phyloP scores from a whole-genome alignment of 352 stramenopile genomes.

The Pythium pectinolyticum region DNA sequence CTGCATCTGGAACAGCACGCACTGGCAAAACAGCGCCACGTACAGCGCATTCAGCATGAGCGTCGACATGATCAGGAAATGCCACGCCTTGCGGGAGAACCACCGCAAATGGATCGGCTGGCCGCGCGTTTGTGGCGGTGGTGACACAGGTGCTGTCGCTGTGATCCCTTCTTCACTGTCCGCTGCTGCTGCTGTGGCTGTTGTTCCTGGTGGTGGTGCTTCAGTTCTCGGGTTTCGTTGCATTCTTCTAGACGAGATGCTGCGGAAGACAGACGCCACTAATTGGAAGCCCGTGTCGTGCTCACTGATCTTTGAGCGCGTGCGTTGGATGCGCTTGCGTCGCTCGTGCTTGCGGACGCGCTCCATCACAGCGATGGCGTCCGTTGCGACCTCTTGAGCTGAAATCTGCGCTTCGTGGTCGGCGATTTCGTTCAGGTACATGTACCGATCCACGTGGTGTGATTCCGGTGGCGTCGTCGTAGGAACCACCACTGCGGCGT shows the following conservation, averaged over 20 bases:
- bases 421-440: slow-evolving; percentile 28
- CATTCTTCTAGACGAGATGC: slow-evolving; percentile 4
- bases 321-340: slow-evolving; percentile 8
- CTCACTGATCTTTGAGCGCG: slow-evolving; percentile 10
- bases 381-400: slow-evolving; percentile 16
- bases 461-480: no score
- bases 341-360: slow-evolving; percentile 25
- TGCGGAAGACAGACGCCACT: slow-evolving; percentile 15
- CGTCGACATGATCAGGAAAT: slow-evolving; percentile 26
- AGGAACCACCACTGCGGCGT: slow-evolving; percentile 11
- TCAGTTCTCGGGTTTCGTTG: no score
- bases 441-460: slow-evolving; percentile 3
- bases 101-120: slow-evolving; percentile 9
- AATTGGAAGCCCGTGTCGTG: slow-evolving; percentile 34
- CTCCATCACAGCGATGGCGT: slow-evolving; percentile 28
- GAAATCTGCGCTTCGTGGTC: slow-evolving; percentile 7
- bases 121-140: background rate
- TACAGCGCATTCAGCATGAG: slow-evolving; percentile 33
- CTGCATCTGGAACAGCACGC: slow-evolving; percentile 25
- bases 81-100: slow-evolving; percentile 30
- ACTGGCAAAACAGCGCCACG: slow-evolving; percentile 33
- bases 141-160: no score
- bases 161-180: no score
- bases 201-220: no score
- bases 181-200: background rate